These are phyloP conservation scores for Hypomontagnella submonticulosa DNA, from an alignment of 495 filamentous ascomycete genomes.

Conservation along the genomic window DNA sequence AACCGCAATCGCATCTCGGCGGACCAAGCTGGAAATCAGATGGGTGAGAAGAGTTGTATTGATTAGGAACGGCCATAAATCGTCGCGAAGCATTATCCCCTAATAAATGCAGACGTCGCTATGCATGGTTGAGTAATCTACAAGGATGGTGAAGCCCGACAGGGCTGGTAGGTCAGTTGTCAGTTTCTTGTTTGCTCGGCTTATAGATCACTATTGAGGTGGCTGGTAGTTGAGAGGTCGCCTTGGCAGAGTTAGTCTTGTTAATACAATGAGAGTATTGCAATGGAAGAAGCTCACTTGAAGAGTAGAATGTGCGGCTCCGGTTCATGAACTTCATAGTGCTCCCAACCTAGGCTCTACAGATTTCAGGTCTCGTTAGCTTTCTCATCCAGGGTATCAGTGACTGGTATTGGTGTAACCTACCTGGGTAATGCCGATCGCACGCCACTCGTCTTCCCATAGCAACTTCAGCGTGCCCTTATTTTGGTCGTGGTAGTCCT, in stretches of 20 bases:
- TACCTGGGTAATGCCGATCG: conserved; percentile 95
- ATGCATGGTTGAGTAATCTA: conserved; percentile 51
- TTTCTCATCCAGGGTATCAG: neutral
- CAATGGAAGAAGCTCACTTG: conserved; percentile 74
- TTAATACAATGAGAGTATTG: neutral
- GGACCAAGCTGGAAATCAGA: conserved; percentile 29
- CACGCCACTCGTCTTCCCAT: conserved; percentile 98
- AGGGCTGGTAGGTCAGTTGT: conserved; percentile 18
- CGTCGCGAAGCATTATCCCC: conserved; percentile 49
- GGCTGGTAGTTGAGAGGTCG: conserved; percentile 88
- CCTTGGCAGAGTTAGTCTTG: conserved; percentile 55
- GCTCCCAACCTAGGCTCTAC: conserved; percentile 97
- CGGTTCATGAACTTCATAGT: conserved; percentile 98
- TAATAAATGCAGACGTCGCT: conserved; percentile 55
- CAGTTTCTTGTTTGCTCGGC: conserved; percentile 10
- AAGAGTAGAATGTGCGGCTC: conserved; percentile 98
- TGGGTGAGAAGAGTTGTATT: conserved; percentile 25
- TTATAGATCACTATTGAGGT: conserved; percentile 58
- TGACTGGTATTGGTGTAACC: conserved; percentile 21
- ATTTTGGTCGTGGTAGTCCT: conserved; percentile 90
- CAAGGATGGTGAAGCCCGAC: conserved; percentile 26
- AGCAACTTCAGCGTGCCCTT: conserved; percentile 95
- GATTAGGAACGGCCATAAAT: conserved; percentile 41
- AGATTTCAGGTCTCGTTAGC: conserved; percentile 39
- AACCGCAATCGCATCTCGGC: conserved; percentile 9